Evolutionary conservation across 306 rosid genomes (phyloP), one percentile per base, ranked within the genome.

Genomic region (Rosa persica): DNA sequence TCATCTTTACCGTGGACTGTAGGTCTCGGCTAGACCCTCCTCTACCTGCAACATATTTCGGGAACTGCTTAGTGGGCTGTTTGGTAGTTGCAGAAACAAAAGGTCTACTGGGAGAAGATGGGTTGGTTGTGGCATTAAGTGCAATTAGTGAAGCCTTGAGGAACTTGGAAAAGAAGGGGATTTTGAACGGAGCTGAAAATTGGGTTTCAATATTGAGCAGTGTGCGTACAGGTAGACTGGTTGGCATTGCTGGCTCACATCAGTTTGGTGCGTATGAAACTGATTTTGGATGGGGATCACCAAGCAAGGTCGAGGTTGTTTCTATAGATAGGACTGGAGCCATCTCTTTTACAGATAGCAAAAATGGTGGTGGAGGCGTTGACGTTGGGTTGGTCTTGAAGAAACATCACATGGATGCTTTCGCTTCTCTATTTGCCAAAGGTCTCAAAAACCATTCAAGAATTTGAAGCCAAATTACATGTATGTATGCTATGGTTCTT

Each of bases 241-340:
- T 9, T 25, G 27, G 3, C 1, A 27, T 48, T 38, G 87, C 88
- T 0, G 90, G 90, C 23, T 87, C 91, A 17, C 81, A 85, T 44
- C 23, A 49, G 34, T 82, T 85, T 49, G 74, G 52, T 51, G n/a
- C 72, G 54, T 85, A 85, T 11, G 19, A 22, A 27, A 43, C 43
- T 55, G 84, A 82, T 73, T 85, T 85, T 58, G 86, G 88, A 6
- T 85, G 72, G 78, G 89, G 89, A 52, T 76, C 52, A 54, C 91
- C 91, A 0, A 60, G n/a, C 51, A 85, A 83, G 71, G 80, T 75
- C 42, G 83, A 78, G 5, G 1, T 82, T 3, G 42, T 81, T 40
- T 38, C 66, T 5, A 80, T 88, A 40, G 70, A 66, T 12, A 12
- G 30, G 34, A 27, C 34, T 1, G 46, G 55, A 17, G 75, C 83